Conservation (phyloP, 306 rosid species). For the Parietaria judaica region DNA sequence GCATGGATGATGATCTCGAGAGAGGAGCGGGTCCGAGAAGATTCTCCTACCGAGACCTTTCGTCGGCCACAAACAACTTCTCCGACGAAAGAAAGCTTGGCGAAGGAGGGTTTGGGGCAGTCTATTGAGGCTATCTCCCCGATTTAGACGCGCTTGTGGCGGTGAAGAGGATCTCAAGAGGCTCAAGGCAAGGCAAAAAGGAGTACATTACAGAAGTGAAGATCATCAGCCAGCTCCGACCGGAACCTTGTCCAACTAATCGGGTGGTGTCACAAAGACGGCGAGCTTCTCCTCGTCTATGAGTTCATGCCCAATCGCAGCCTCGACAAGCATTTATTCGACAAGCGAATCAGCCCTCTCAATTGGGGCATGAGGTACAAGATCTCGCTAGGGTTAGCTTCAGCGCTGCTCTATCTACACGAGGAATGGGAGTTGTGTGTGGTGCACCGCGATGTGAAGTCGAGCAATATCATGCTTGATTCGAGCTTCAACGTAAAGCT, state of each 20-base stretch:
- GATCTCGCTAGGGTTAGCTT: constrained; percentile 13
- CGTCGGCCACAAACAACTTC: constrained; percentile 28
- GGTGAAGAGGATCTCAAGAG: constrained; percentile 28
- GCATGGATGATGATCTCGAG: too few relatives aligned
- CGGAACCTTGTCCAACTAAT: constrained; percentile 29
- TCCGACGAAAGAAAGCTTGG: constrained; percentile 31
- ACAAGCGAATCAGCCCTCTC: not conserved
- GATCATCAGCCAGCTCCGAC: constrained; percentile 29
- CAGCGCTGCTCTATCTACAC: constrained; percentile 14
- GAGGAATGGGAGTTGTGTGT: constrained; percentile 18
- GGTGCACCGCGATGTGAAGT: constrained; percentile 12
- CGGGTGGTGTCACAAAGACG: constrained; percentile 40
- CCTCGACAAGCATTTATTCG: constrained; percentile 20
- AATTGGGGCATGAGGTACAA: constrained; percentile 11
- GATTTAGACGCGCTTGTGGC: constrained; percentile 21
- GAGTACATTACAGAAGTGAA: constrained; percentile 35
- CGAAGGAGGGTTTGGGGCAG: constrained; percentile 40
- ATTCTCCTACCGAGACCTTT: constrained; percentile 22
- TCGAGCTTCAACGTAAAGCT: constrained; percentile 15
- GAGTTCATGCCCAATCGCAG: constrained; percentile 37
- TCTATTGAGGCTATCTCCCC: constrained; percentile 28
- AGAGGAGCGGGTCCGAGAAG: too few relatives aligned
- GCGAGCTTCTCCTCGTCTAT: too few relatives aligned
- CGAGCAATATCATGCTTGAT: constrained; percentile 15
- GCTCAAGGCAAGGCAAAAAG: constrained; percentile 27